Conservation (phyloP, 352 stramenopile species). For the Phytophthora pistaciae region DNA sequence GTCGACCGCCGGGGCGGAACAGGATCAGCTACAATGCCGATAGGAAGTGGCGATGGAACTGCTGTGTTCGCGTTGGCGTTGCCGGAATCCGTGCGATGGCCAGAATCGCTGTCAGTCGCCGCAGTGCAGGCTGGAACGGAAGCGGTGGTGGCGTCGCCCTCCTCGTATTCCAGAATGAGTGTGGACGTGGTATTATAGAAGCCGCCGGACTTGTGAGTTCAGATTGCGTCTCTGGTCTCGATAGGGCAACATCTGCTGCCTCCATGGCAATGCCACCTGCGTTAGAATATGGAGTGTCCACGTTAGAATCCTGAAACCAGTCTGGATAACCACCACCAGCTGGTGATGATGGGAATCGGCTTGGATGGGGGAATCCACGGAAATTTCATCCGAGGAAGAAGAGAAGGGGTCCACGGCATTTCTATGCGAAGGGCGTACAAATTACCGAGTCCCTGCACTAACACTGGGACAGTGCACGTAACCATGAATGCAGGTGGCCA, state of each 20-base stretch:
- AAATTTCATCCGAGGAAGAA: not conserved
- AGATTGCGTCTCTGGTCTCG: not conserved
- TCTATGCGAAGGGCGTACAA: not conserved
- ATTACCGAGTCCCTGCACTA: not conserved
- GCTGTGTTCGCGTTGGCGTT: no score
- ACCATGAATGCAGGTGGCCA: not conserved
- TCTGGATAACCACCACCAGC: not conserved
- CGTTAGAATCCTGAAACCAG: not conserved
- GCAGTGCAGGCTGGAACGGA: no score
- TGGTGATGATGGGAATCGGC: not conserved
- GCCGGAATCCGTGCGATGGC: no score
- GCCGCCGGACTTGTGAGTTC: not conserved
- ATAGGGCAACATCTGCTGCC: not conserved
- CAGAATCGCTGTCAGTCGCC: no score
- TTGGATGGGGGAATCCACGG: not conserved
- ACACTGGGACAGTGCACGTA: not conserved
- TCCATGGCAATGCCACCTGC: not conserved
- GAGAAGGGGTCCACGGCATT: not conserved
- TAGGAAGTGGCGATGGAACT: no score
- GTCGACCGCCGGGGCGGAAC: not conserved
- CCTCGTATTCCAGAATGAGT: not conserved
- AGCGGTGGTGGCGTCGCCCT: not conserved
- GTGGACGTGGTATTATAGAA: not conserved
- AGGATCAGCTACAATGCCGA: not conserved
- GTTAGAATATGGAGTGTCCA: not conserved